A percentile compares a stretch with the other conserved stretches of the same genome.
Evolutionary conservation across 2,329 filamentous ascomycete species (phyloP).

Genomic region (Sclerotiophoma versabilis): DNA sequence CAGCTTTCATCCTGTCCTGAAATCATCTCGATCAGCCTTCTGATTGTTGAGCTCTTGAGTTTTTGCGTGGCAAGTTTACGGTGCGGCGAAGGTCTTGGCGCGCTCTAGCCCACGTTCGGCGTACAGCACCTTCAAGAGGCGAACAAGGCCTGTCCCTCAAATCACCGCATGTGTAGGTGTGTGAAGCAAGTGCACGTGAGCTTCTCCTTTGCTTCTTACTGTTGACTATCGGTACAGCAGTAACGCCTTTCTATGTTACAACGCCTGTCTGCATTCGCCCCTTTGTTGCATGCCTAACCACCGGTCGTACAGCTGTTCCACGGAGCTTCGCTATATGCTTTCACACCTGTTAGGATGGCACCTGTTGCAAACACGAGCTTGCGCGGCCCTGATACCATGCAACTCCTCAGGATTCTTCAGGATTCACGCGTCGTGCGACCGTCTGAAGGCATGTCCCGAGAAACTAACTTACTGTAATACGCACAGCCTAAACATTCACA

Average conservation of each 20-base stretch:
- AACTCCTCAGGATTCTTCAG: too few species aligned
- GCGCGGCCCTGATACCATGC: background rate
- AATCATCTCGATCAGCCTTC: background rate
- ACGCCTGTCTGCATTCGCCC: background rate
- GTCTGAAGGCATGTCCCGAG: too few species aligned
- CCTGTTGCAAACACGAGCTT: background rate
- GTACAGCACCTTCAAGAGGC: background rate
- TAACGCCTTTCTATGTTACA: background rate
- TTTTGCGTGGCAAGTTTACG: constrained; percentile 2
- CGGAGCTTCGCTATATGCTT: too few species aligned
- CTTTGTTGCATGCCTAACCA: background rate
- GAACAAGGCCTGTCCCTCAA: background rate
- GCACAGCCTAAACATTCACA: too few species aligned
- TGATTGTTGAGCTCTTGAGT: background rate
- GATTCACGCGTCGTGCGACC: too few species aligned
- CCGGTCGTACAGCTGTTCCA: background rate
- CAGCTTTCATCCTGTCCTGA: constrained; percentile 1
- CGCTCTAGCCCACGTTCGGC: background rate
- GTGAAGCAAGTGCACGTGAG: too few species aligned
- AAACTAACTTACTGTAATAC: too few species aligned
- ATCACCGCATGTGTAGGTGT: too few species aligned
- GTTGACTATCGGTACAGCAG: background rate
- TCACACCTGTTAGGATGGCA: background rate
- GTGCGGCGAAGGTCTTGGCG: background rate
- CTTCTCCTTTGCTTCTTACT: background rate